A percentile compares a stretch with the other conserved stretches of the same genome.
phyloP scores from a whole-genome alignment of 2,329 filamentous ascomycete species.

The Colletotrichum sp. region DNA sequence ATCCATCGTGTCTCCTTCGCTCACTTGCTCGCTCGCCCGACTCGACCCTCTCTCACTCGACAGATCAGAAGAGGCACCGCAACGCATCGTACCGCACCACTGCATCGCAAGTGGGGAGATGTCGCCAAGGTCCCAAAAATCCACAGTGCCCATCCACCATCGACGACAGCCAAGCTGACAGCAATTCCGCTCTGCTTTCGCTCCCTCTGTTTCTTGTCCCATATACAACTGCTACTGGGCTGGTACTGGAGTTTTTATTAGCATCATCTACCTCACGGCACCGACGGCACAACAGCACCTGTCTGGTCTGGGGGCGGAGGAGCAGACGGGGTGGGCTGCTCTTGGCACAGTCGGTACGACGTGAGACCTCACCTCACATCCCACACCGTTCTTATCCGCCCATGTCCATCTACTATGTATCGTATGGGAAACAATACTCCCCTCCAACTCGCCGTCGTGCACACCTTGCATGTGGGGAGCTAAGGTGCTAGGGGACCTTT shows the following conservation, averaged over 20 bases:
- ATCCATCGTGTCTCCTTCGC: neutral
- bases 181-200: neutral
- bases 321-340: neutral
- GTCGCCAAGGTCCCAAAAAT: neutral
- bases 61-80: neutral
- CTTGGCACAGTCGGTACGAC: slow-evolving; percentile 12
- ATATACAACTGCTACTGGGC: neutral
- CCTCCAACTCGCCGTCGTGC: slow-evolving; percentile 3
- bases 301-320: neutral
- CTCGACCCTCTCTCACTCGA: neutral
- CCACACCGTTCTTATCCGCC: slow-evolving; percentile 16
- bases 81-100: neutral
- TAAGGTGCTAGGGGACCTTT: slow-evolving; percentile 18
- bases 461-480: slow-evolving; percentile 21
- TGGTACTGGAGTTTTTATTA: neutral
- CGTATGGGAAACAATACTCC: slow-evolving; percentile 3
- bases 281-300: neutral
- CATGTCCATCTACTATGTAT: neutral
- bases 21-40: neutral
- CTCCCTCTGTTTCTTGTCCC: neutral
- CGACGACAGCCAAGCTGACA: slow-evolving; percentile 4
- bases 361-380: slow-evolving; percentile 21
- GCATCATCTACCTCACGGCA: neutral
- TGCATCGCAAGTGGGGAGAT: neutral
- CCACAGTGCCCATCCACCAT: slow-evolving; percentile 8